A percentile compares a stretch with the other conserved stretches of the same genome.
These are phyloP conservation scores for Fusarium duplospermum DNA, from an alignment of 2,329 filamentous ascomycete species.

Conservation along the genomic window DNA sequence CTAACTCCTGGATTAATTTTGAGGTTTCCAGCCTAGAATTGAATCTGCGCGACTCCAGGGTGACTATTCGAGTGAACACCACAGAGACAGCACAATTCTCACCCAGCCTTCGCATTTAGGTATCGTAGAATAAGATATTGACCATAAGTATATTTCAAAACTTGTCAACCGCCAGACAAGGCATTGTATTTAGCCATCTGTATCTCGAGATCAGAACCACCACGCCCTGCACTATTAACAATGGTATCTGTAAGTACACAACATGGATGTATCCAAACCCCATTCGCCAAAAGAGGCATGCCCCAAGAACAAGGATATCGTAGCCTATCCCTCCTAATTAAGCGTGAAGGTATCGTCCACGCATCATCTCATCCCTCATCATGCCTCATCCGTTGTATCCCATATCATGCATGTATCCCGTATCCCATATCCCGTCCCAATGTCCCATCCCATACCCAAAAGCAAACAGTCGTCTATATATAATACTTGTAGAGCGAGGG, in stretches of 20 bases:
- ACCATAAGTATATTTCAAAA: neutral
- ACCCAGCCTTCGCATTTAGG: no score
- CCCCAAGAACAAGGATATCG: slow-evolving; percentile 14
- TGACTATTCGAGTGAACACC: no score
- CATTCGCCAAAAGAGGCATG: slow-evolving; percentile 37
- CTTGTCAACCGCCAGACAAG: slow-evolving; percentile 1
- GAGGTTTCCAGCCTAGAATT: no score
- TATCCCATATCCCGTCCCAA: neutral
- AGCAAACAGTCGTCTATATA: slow-evolving; percentile 26
- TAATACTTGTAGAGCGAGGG: slow-evolving; percentile 21
- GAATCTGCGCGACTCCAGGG: no score
- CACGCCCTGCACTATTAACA: slow-evolving; percentile 34
- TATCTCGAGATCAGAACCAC: slow-evolving; percentile 18
- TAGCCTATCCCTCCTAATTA: slow-evolving; percentile 20
- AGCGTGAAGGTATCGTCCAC: slow-evolving; percentile 29
- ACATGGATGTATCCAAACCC: slow-evolving; percentile 37
- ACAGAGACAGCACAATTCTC: no score
- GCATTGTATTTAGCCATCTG: slow-evolving; percentile 20
- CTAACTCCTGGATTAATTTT: no score
- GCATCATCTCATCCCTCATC: slow-evolving; percentile 25
- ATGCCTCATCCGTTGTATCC: slow-evolving; percentile 26
- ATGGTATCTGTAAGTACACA: slow-evolving; percentile 37
- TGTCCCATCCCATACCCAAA: slow-evolving; percentile 7
- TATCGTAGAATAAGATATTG: no score
- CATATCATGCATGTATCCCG: neutral